Base-by-base conservation (phyloP, 2,329 filamentous ascomycete species). In the Colletotrichum karsti region DNA sequence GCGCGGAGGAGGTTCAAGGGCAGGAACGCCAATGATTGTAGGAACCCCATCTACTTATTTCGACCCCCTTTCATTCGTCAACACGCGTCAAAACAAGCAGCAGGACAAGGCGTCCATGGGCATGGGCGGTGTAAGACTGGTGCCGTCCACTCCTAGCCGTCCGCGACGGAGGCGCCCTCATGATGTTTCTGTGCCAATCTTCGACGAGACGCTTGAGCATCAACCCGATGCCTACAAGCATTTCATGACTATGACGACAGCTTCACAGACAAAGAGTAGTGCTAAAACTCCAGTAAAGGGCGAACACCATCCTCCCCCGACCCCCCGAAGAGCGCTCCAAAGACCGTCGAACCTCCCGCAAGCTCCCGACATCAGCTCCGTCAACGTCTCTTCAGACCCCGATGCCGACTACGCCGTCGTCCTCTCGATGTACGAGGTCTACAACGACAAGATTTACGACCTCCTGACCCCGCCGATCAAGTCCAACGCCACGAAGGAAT, bases 381-480 rank as follows among this genome's bases (percentile, higher is more conserved):
- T 97, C 46, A 82, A 86, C 5, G 85, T 97, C 0, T 85, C 89
- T 0, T 84, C 90, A 53, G 92, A 95, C 69, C 84, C 85, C 1
- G 87, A 87, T 20, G 89, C 91, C 61, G 93, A 97, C 73, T 98
- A 98, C 73, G 92, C 92, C 5, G 90, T 99, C 60, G 84, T 99
- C 10, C 87, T 99, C 22, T 97, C 94, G 60, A 99, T 99, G 95
- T 98, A 98, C 79, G 96, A 99, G 79, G 95, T 99, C 1, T 98
- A 99, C 83, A 99, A 99, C 76, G 95, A 99, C 80, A 91, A 95
- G 37, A 98, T 99, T 72, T 98, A 97, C 77, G 96, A 99, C 75
- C 89, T 99, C 0, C 84, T 99, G 1, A 92, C 92, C 0, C 88
- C 89, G 0, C 86, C 88, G 3, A 80, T 84, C 22, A 87, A 87